Percentiles rank a stretch among this genome's conserved stretches.
Evolutionary conservation across 2,329 filamentous ascomycete genomes (phyloP).

Genomic region (Alternaria panax): DNA sequence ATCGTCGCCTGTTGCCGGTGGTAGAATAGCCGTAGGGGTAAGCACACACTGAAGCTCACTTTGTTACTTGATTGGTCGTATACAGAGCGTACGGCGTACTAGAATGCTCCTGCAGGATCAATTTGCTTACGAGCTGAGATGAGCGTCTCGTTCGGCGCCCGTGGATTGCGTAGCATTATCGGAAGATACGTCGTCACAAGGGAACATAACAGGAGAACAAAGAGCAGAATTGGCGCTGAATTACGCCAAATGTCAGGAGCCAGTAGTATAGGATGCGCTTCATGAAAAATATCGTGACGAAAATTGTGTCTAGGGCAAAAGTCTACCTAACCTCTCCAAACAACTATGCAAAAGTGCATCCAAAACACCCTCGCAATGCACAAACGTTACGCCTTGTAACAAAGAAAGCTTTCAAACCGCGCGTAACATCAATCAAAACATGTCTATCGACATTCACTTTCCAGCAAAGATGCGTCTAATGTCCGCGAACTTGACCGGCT

Average conservation of each 20-base stretch:
- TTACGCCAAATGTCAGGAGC: background rate
- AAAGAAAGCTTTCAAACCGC: background rate
- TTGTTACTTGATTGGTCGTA: too few relatives aligned
- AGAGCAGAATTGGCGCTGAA: background rate
- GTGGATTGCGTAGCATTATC: background rate
- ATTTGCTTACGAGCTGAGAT: background rate
- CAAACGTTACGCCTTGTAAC: background rate
- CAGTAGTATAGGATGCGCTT: background rate
- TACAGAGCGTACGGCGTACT: too few relatives aligned
- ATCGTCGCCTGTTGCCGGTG: too few relatives aligned
- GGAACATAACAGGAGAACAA: too few relatives aligned
- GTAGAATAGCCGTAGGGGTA: too few relatives aligned
- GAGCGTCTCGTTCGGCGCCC: background rate
- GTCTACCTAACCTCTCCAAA: background rate
- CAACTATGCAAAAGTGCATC: background rate
- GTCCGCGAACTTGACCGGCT: conserved; percentile 49
- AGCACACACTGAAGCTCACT: too few relatives aligned
- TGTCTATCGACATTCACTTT: background rate
- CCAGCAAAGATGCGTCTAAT: conserved; percentile 38
- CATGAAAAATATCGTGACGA: background rate
- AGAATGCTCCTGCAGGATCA: background rate
- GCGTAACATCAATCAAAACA: background rate
- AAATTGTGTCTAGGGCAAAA: background rate
- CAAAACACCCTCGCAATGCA: conserved; percentile 9
- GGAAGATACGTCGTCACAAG: too few relatives aligned